Percentiles rank a stretch among this genome's conserved stretches.
phyloP scores from a whole-genome alignment of 495 filamentous ascomycete genomes.

The Aspergillus saccharolyticus region DNA sequence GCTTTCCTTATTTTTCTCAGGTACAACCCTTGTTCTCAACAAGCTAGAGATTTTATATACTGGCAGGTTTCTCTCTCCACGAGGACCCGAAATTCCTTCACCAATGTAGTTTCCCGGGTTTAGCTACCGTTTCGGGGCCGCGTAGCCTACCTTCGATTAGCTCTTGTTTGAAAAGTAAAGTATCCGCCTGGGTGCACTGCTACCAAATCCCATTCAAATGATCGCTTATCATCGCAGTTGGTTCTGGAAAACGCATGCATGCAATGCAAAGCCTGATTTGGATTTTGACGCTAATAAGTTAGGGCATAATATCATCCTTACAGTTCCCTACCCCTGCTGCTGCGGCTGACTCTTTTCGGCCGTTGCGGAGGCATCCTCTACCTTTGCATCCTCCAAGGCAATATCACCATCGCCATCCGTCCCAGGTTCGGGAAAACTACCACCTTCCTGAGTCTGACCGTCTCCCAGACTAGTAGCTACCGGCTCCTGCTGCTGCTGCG shows the following conservation, averaged over 20 bases:
- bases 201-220: conserved; percentile 18
- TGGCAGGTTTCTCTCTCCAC: no score
- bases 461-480: background rate
- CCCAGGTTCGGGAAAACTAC: background rate
- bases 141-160: no score
- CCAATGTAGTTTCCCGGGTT: no score
- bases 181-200: background rate
- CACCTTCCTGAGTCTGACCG: background rate
- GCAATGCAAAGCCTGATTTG: background rate
- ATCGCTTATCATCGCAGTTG: conserved; percentile 23
- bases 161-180: background rate
- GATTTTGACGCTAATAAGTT: background rate
- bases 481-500: conserved; percentile 6
- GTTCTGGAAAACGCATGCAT: background rate
- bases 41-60: background rate
- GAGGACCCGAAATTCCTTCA: no score
- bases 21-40: conserved; percentile 4
- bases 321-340: background rate
- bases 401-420: conserved; percentile 42
- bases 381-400: conserved; percentile 31
- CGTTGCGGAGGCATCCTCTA: conserved; percentile 7
- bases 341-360: conserved; percentile 3
- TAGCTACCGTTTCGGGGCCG: no score
- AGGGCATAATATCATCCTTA: no score
- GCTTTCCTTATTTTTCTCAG: background rate